Evolutionary conservation across 2,329 filamentous ascomycete genomes (phyloP).

Genomic region (Fusarium haematococcum): DNA sequence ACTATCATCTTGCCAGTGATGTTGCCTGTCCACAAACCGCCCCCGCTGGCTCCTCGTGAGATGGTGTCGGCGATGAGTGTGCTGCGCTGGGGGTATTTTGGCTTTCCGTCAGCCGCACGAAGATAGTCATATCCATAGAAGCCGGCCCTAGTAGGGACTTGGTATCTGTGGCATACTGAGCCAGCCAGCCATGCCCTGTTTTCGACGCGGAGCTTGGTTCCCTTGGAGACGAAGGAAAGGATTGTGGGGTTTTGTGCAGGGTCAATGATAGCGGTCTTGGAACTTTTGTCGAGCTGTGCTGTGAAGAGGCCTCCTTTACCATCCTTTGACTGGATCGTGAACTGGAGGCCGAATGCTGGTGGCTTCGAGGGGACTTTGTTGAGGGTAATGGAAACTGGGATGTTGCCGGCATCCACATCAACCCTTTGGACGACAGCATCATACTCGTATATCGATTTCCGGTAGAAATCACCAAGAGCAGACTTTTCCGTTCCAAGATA

Average conservation of each 20-base stretch:
- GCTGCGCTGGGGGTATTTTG: not conserved
- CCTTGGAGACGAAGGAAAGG: not conserved
- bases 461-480: conserved; percentile 7
- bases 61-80: not conserved
- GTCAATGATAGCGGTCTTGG: not conserved
- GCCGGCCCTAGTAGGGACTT: conserved; percentile 13
- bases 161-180: conserved; percentile 23
- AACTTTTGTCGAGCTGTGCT: not conserved
- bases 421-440: not conserved
- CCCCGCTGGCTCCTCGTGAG: not conserved
- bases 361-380: not conserved
- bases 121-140: conserved; percentile 4
- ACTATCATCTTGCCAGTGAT: conserved; percentile 38
- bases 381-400: not conserved
- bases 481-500: conserved; percentile 26
- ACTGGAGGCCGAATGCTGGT: not conserved
- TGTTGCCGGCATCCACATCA: not conserved
- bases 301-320: not conserved
- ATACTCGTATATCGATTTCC: not conserved
- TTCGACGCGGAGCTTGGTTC: not conserved
- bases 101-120: not conserved
- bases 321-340: not conserved
- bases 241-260: not conserved
- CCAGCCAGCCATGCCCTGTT: conserved; percentile 24
- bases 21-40: conserved; percentile 13